phyloP scores from a whole-genome alignment of 768 basidiomycete genomes.

The Hysterangium stoloniferum region DNA sequence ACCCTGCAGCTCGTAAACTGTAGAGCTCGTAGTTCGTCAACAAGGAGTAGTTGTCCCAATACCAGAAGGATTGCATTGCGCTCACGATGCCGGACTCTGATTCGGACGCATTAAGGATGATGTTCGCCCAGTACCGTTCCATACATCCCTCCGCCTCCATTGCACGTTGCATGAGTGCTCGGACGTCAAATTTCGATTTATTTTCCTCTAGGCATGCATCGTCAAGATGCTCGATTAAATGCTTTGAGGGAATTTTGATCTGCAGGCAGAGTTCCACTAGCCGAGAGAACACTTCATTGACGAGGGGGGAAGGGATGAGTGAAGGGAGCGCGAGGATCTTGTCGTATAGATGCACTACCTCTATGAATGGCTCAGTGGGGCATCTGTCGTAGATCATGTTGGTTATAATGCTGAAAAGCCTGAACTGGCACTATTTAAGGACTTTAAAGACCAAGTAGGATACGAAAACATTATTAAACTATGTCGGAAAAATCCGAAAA shows the following conservation, averaged over 20 bases:
- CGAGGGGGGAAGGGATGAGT: not conserved
- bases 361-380: too few relatives aligned
- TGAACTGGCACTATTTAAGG: too few relatives aligned
- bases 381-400: too few relatives aligned
- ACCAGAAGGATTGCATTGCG: constrained; percentile 6
- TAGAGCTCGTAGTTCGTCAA: constrained; percentile 6
- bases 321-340: constrained; percentile 8
- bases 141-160: constrained; percentile 10
- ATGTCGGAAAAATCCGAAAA: too few relatives aligned
- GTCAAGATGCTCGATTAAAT: constrained; percentile 3
- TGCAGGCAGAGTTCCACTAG: constrained; percentile 7
- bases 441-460: too few relatives aligned
- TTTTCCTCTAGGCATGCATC: not conserved
- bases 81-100: not conserved
- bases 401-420: too few relatives aligned
- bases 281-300: constrained; percentile 4
- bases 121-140: constrained; percentile 8
- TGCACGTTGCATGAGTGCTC: constrained; percentile 4
- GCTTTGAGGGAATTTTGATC: constrained; percentile 5
- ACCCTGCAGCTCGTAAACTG: constrained; percentile 5
- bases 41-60: constrained; percentile 7
- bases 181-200: not conserved
- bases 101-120: not conserved
- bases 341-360: constrained; percentile 4
- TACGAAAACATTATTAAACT: too few relatives aligned